Evolutionary conservation across 257 asterid genomes (phyloP).

Genomic region (Rehmannia glutinosa): DNA sequence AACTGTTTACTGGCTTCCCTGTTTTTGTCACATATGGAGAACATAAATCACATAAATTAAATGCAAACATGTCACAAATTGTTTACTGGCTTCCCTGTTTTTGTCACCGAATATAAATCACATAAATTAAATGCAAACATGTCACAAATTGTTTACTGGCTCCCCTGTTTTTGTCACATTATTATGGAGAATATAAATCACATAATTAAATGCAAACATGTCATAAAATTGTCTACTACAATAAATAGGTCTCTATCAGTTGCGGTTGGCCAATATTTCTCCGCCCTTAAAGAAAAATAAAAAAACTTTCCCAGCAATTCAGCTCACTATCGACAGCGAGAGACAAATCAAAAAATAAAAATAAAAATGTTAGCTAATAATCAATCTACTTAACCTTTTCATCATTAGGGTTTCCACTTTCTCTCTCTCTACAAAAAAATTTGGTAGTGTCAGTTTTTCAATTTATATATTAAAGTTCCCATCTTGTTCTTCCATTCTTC

Average conservation of each 20-base stretch:
- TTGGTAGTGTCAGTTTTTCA: neutral
- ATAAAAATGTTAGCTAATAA: conserved; percentile 17
- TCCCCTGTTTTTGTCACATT: too few species aligned
- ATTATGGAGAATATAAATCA: too few species aligned
- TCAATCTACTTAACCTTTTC: conserved; percentile 30
- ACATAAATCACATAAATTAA: too few species aligned
- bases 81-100: too few species aligned
- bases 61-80: too few species aligned
- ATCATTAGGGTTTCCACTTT: conserved; percentile 65
- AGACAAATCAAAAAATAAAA: conserved; percentile 28
- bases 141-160: too few species aligned
- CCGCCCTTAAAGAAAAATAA: conserved; percentile 28
- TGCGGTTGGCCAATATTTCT: conserved; percentile 55
- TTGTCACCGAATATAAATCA: too few species aligned
- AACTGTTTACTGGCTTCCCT: too few species aligned
- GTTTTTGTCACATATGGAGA: too few species aligned
- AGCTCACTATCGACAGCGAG: conserved; percentile 37
- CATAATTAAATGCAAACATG: neutral
- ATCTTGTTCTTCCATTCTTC: conserved; percentile 28
- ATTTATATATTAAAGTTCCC: conserved; percentile 26
- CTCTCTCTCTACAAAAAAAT: conserved; percentile 12
- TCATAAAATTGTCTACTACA: neutral
- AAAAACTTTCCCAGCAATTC: conserved; percentile 69
- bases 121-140: too few species aligned
- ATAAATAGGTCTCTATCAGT: conserved; percentile 47